These are phyloP conservation scores for Hygrophila difformis DNA, from an alignment of 257 asterid genomes.

Conservation along the genomic window DNA sequence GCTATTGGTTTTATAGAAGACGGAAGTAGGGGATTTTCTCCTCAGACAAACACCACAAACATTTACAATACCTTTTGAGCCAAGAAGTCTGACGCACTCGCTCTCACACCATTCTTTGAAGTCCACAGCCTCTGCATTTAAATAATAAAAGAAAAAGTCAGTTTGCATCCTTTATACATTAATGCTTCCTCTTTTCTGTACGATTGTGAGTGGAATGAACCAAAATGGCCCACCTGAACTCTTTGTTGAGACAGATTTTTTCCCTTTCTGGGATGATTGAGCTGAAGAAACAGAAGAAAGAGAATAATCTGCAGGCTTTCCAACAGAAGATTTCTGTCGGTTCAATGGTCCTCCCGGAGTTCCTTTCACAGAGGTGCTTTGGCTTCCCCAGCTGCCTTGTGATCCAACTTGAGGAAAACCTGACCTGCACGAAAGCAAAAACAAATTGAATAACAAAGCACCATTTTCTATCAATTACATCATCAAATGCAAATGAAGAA, in stretches of 20 bases:
- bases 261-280: constrained; percentile 49
- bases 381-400: constrained; percentile 59
- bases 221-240: constrained; percentile 46
- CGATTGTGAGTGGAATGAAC: no score
- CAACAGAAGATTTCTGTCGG: constrained; percentile 46
- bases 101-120: constrained; percentile 95
- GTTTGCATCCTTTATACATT: no score
- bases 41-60: not conserved
- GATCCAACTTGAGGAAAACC: constrained; percentile 69
- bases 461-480: no score
- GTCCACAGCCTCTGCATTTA: constrained; percentile 77
- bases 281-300: constrained; percentile 39
- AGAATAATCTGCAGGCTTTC: constrained; percentile 36
- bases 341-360: constrained; percentile 40
- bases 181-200: no score
- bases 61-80: constrained; percentile 61
- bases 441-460: no score
- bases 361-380: constrained; percentile 50
- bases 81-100: constrained; percentile 75
- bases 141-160: no score
- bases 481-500: no score
- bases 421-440: constrained; percentile 42
- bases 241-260: constrained; percentile 42
- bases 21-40: no score
- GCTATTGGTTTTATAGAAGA: no score